These are phyloP conservation scores for Cyclotella baltica DNA, from an alignment of 108 stramenopile genomes.

Conservation along the genomic window DNA sequence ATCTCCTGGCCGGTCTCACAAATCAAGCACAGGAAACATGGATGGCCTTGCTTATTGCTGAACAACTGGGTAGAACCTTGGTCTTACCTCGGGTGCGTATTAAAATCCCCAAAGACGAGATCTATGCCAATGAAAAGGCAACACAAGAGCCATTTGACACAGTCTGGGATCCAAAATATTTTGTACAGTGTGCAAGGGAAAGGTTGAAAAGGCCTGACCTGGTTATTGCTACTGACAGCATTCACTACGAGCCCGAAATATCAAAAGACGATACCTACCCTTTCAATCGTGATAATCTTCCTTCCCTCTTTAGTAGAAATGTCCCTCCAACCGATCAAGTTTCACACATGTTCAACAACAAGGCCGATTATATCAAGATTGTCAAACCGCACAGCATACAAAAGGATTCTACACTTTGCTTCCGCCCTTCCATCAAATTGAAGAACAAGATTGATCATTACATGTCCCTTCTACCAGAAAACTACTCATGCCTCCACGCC, in stretches of 20 bases:
- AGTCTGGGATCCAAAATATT: not conserved
- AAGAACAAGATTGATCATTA: not conserved
- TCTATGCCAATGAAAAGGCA: not conserved
- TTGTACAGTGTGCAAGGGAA: conserved; percentile 1
- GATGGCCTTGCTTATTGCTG: conserved; percentile 1
- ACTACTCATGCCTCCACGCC: not conserved
- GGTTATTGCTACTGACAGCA: not conserved
- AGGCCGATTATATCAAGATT: not conserved
- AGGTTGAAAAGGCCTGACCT: conserved; percentile 1
- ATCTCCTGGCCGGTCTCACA: not conserved
- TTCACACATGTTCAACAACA: not conserved
- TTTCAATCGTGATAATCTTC: not conserved
- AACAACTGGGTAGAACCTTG: not conserved
- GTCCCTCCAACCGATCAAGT: not conserved
- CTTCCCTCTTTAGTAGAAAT: not conserved
- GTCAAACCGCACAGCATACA: not conserved
- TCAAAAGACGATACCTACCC: not conserved
- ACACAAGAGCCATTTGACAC: not conserved
- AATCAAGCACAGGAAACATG: conserved; percentile 1
- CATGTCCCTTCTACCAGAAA: not conserved
- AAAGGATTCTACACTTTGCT: too few species aligned
- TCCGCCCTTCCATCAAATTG: not conserved
- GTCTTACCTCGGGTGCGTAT: not conserved
- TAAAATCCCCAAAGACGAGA: not conserved
- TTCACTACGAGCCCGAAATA: not conserved